phyloP scores from a whole-genome alignment of 805 yeast genomes.

The Cyberlindnera xylosilytica region DNA sequence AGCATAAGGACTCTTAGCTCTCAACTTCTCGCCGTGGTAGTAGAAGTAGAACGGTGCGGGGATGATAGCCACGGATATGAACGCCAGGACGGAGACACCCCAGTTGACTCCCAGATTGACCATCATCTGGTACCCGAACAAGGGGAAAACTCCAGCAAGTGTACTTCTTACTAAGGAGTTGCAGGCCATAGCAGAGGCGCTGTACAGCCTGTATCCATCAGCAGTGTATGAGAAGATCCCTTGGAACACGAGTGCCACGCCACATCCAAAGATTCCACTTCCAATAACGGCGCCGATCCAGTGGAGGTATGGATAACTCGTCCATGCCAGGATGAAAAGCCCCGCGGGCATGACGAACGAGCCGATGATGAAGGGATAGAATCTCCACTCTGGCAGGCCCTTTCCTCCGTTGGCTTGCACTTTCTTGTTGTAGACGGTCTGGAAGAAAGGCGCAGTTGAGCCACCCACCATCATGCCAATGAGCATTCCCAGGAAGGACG shows the following conservation, averaged over 20 bases:
- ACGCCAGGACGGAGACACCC: conserved; percentile 54
- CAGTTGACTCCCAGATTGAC: conserved; percentile 52
- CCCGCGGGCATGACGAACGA: conserved; percentile 60
- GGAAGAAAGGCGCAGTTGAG: conserved; percentile 42
- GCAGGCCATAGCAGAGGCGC: conserved; percentile 51
- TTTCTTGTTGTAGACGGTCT: conserved; percentile 39
- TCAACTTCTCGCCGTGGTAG: conserved; percentile 41
- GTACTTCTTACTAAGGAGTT: conserved; percentile 50
- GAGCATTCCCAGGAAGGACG: conserved; percentile 59
- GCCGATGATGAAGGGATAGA: conserved; percentile 63
- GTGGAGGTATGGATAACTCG: conserved; percentile 54
- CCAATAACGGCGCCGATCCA: conserved; percentile 74
- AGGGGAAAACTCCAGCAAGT: conserved; percentile 55
- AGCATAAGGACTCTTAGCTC: conserved; percentile 46
- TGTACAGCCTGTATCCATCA: conserved; percentile 53
- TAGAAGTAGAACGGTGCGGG: conserved; percentile 56
- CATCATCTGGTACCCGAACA: conserved; percentile 58
- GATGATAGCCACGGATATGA: conserved; percentile 45
- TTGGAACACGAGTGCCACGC: conserved; percentile 64
- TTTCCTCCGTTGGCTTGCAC: conserved; percentile 38
- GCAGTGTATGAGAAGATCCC: conserved; percentile 64
- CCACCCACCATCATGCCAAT: conserved; percentile 50
- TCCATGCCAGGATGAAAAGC: conserved; percentile 77
- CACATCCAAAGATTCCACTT: conserved; percentile 72
- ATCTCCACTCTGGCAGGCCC: conserved; percentile 57